Conservation (phyloP, 495 filamentous ascomycete species). For the Tuber indicum region DNA sequence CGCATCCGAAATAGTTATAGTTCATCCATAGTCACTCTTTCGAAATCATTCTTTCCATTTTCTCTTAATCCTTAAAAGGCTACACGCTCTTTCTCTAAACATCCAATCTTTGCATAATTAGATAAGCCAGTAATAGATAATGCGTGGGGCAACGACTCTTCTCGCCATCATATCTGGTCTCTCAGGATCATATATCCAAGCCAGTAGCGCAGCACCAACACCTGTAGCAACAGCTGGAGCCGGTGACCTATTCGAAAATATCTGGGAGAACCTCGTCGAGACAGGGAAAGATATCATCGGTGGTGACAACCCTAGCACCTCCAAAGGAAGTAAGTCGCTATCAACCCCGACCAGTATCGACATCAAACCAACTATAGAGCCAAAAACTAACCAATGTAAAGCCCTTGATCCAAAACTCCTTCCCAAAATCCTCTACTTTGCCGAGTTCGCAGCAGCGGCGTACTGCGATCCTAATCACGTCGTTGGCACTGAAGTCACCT, state of each 20-base stretch:
- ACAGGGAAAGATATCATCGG: not conserved
- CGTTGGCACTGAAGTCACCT: constrained; percentile 14
- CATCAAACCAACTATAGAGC: not conserved
- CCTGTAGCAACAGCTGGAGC: not conserved
- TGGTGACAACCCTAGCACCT: not conserved
- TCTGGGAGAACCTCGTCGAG: not conserved
- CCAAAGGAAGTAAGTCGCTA: not conserved
- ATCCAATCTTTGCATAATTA: not conserved
- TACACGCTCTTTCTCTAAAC: not conserved
- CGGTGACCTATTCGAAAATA: constrained; percentile 10
- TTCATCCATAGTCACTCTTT: not conserved
- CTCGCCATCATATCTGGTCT: constrained; percentile 16
- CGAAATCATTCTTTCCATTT: not conserved
- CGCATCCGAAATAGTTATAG: not conserved
- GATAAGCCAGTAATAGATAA: not conserved
- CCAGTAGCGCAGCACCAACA: not conserved
- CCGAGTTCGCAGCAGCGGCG: constrained; percentile 2
- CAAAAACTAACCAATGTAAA: not conserved
- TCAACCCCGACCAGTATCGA: not conserved
- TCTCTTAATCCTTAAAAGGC: not conserved
- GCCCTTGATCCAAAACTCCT: not conserved
- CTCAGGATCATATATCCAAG: constrained; percentile 8
- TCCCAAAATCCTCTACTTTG: not conserved
- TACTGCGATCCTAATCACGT: constrained; percentile 8
- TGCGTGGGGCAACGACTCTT: constrained; percentile 4